phyloP scores from a whole-genome alignment of 805 yeast species.

The Nakazawaea ambrosiae region DNA sequence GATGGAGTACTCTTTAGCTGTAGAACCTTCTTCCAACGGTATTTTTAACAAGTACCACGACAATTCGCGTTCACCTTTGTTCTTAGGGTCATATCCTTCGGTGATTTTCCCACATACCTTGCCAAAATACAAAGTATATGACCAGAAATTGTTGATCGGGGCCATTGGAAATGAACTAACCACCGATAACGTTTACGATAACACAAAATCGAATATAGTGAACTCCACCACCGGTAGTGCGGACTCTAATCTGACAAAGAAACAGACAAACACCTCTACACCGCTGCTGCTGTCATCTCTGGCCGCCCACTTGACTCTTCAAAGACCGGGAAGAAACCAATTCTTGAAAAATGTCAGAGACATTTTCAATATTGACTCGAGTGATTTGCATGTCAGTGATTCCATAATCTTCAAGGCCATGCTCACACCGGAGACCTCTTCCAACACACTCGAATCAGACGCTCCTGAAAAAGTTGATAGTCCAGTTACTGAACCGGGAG shows the following conservation, averaged over 20 bases:
- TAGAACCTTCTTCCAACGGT: constrained; percentile 56
- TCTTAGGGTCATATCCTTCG: constrained; percentile 59
- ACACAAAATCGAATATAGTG: constrained; percentile 13
- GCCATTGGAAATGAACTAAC: constrained; percentile 36
- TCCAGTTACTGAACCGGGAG: not conserved
- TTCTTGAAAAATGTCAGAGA: constrained; percentile 54
- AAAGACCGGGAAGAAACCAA: constrained; percentile 30
- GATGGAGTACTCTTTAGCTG: constrained; percentile 55
- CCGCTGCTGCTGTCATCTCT: not conserved
- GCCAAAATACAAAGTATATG: constrained; percentile 51
- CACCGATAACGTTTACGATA: not conserved
- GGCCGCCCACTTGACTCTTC: not conserved
- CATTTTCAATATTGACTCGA: constrained; percentile 53
- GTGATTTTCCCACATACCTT: constrained; percentile 53
- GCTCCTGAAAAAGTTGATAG: too few relatives aligned
- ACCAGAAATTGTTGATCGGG: constrained; percentile 43
- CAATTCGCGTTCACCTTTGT: constrained; percentile 46
- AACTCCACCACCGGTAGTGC: constrained; percentile 8
- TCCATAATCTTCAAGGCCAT: constrained; percentile 56
- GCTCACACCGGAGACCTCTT: constrained; percentile 23
- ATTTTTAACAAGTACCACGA: constrained; percentile 33
- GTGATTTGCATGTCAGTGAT: constrained; percentile 46
- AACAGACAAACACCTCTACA: not conserved
- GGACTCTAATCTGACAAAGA: not conserved
- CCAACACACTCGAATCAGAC: not conserved